These are phyloP conservation scores for Zasmidium cellare DNA, from an alignment of 2,329 filamentous ascomycete genomes.

Conservation along the genomic window DNA sequence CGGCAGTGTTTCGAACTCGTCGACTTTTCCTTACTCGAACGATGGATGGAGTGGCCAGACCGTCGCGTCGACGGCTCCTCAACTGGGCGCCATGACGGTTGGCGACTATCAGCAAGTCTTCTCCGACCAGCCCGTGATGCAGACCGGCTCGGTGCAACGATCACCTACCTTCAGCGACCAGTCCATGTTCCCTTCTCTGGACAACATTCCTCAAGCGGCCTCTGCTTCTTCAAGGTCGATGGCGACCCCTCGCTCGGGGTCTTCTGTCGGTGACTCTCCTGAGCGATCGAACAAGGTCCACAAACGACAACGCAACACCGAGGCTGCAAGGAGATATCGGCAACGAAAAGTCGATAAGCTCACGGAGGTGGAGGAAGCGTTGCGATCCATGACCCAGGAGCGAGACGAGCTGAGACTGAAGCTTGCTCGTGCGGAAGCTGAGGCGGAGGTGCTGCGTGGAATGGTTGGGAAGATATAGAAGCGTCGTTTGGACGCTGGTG, in stretches of 20 bases:
- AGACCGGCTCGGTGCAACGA: neutral
- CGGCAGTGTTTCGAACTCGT: neutral
- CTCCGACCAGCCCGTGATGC: neutral
- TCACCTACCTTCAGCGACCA: neutral
- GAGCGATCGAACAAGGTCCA: slow-evolving; percentile 14
- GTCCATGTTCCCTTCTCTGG: neutral
- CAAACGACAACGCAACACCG: slow-evolving; percentile 68
- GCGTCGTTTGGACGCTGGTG: neutral
- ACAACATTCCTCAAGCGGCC: neutral
- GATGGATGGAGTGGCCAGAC: neutral
- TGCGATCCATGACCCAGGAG: slow-evolving; percentile 61
- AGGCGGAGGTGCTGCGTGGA: slow-evolving; percentile 56
- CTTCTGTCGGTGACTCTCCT: slow-evolving; percentile 7
- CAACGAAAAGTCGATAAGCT: slow-evolving; percentile 70
- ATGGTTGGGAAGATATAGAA: slow-evolving; percentile 19
- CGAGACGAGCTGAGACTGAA: slow-evolving; percentile 63
- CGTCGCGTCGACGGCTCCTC: neutral
- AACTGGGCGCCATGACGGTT: neutral
- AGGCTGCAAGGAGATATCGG: slow-evolving; percentile 70
- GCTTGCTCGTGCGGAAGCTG: slow-evolving; percentile 65
- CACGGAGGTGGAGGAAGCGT: slow-evolving; percentile 59
- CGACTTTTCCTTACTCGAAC: neutral
- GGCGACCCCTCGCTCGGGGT: neutral
- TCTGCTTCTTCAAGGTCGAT: slow-evolving; percentile 1
- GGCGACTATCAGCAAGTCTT: neutral